phyloP scores from a whole-genome alignment of 331 rosid species.

The Telfairia occidentalis region DNA sequence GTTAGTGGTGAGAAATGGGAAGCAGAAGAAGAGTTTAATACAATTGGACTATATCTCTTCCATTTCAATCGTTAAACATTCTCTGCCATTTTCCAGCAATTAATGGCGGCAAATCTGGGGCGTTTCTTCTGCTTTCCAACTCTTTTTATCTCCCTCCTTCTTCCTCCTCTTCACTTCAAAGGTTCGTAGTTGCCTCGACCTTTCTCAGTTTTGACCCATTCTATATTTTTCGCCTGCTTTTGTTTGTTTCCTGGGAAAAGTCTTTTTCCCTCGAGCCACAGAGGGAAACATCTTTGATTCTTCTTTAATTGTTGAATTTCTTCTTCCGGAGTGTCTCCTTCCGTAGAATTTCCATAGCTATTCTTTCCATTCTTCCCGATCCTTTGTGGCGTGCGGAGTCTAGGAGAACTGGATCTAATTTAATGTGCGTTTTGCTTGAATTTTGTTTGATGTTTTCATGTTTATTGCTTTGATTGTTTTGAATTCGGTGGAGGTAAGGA shows the following conservation, averaged over 20 bases:
- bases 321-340: too few species aligned
- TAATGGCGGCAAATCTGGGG: slow-evolving; percentile 7
- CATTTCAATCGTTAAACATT: slow-evolving; percentile 13
- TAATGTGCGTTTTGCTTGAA: background rate
- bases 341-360: background rate
- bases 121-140: slow-evolving; percentile 12
- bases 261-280: background rate
- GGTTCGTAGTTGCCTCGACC: slow-evolving; percentile 1
- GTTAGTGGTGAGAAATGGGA: background rate
- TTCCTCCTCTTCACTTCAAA: background rate
- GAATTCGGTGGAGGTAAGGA: background rate
- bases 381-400: background rate
- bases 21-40: slow-evolving; percentile 7
- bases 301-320: background rate
- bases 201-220: background rate
- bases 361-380: background rate
- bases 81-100: slow-evolving; percentile 2
- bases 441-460: background rate
- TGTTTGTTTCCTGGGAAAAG: background rate
- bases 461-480: background rate
- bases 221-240: background rate
- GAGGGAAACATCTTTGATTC: background rate
- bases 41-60: background rate
- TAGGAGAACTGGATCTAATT: background rate
- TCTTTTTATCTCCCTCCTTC: background rate